These are phyloP conservation scores for Marsdenia floribunda DNA, from an alignment of 257 asterid species.

Conservation along the genomic window DNA sequence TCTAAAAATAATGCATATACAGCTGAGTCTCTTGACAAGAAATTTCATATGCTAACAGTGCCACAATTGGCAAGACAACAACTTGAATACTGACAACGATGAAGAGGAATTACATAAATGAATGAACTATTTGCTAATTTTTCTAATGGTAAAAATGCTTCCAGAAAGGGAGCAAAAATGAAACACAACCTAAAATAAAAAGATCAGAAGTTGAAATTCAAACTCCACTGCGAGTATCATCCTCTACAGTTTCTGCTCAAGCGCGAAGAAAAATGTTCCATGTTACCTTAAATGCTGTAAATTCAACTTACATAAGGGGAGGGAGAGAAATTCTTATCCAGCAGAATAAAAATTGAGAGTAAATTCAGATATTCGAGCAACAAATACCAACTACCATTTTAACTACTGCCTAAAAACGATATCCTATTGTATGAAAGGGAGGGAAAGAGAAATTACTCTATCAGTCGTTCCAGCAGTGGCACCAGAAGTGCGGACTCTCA, in stretches of 20 bases:
- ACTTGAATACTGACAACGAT: not conserved
- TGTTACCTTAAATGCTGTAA: not conserved
- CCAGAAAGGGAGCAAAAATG: no score
- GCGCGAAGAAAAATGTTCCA: not conserved
- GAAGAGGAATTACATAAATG: not conserved
- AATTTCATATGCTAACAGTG: not conserved
- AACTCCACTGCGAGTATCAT: not conserved
- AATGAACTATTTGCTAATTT: not conserved
- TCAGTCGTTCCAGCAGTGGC: slow-evolving; percentile 36
- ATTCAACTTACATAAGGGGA: not conserved
- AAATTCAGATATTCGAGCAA: not conserved
- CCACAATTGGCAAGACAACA: not conserved
- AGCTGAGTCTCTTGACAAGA: not conserved
- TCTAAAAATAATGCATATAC: not conserved
- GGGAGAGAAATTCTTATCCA: not conserved
- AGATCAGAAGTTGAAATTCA: not conserved
- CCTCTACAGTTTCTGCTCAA: not conserved
- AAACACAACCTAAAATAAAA: not conserved
- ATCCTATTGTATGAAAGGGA: not conserved
- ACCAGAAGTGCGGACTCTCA: slow-evolving; percentile 32
- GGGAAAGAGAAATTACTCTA: slow-evolving; percentile 18
- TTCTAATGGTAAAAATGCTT: no score
- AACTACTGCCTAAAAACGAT: not conserved
- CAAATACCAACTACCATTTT: not conserved
- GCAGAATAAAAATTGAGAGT: not conserved